These are phyloP conservation scores for Psidium friedrichsthalianum DNA, from an alignment of 345 rosid genomes.

Conservation along the genomic window DNA sequence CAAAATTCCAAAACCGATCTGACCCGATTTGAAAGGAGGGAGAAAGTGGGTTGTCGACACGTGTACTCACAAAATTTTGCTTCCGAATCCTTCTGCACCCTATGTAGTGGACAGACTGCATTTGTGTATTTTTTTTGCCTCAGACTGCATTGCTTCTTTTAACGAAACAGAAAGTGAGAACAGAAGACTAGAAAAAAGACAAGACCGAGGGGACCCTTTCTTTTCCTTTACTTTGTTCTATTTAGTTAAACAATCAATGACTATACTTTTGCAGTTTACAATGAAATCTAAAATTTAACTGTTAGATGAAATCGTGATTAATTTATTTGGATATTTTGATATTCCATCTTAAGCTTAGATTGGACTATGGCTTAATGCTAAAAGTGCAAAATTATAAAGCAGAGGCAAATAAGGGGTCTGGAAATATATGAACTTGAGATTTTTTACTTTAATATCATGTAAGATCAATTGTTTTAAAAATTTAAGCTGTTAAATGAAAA, in stretches of 20 bases:
- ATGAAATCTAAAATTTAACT: no score
- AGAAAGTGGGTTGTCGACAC: not conserved
- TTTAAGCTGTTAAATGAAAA: not conserved
- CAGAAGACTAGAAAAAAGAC: not conserved
- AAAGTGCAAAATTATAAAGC: not conserved
- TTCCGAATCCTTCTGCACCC: not conserved
- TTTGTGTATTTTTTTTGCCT: not conserved
- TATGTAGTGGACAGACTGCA: not conserved
- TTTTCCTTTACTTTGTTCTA: not conserved
- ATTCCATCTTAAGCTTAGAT: not conserved
- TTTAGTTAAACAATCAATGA: not conserved
- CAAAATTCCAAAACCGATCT: not conserved
- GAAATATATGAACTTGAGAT: not conserved
- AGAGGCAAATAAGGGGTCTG: not conserved
- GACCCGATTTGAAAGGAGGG: not conserved
- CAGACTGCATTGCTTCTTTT: not conserved
- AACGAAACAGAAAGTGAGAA: not conserved
- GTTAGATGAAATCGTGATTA: not conserved
- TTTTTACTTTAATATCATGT: rapidly evolving
- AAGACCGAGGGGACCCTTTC: not conserved
- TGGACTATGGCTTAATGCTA: not conserved
- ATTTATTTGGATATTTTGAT: not conserved
- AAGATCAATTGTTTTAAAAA: not conserved
- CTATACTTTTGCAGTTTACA: not conserved
- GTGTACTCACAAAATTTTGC: not conserved